Base-by-base conservation (phyloP, 768 basidiomycete species). In the Hygrophoropsis aurantiaca region DNA sequence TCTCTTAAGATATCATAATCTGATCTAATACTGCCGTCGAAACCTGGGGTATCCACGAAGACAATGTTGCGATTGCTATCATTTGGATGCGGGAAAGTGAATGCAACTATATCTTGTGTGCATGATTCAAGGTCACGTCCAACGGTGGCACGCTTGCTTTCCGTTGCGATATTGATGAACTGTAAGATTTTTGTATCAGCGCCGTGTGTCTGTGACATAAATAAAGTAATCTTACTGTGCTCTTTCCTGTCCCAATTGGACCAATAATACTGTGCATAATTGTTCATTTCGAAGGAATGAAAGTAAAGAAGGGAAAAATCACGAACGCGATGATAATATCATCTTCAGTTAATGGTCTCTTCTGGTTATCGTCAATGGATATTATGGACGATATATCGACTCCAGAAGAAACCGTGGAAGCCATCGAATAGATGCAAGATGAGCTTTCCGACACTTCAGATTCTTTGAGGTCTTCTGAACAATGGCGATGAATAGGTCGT, bases 221-320 rank as follows among this genome's bases (percentile, higher is more conserved):
- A 13, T 7, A 13, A 6, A 30, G 27, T 13, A n/a, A n/a, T 42
- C 52, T 52, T 21, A 57, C 53, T 43, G 57, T 59, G 5, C 45
- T 57, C 45, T 59, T 61, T 6, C 60, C 60, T 5, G 60, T 46
- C 23, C 60, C 53, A n/a, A 53, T 60, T 4, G 58, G 56, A 2
- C 56, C 58, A 48, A 58, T 52, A 18, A 53, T 34, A 18, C 59
- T 60, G 13, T 1, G 2, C 2, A 37, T 19, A 4, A 11, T 43
- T 32, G 19, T 30, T 30, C 6, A 13, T 6, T 30, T 7, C 13
- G 27, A 7, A 30, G 13, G 27, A 6, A 30, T 13, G 13, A 30
- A 30, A 7, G 13, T 13, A 30, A 7, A 30, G 13, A 24, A 21
- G 23, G 1, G 13, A 24, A 21, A 23, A 1, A 27, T 18, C 30